Evolutionary conservation across 1,284 basidiomycete genomes (phyloP).

Genomic region (Porodaedalea pini): DNA sequence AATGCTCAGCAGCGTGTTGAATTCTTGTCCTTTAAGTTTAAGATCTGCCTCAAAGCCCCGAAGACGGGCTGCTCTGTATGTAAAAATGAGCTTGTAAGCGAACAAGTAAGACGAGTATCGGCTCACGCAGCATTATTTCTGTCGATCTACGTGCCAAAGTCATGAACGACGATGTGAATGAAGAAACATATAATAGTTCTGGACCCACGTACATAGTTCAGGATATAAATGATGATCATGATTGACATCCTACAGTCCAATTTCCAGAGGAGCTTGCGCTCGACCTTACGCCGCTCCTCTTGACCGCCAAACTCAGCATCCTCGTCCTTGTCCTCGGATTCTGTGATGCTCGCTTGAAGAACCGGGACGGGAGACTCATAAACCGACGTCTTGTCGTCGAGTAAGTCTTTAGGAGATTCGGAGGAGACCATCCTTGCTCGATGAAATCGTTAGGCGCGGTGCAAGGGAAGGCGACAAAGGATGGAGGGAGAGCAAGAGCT

Average conservation of each 20-base stretch:
- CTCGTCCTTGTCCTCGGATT: not conserved
- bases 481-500: not conserved
- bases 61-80: conserved; percentile 55
- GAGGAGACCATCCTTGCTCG: not conserved
- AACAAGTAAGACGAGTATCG: not conserved
- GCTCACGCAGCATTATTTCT: conserved; percentile 61
- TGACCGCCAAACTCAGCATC: conserved; percentile 25
- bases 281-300: conserved; percentile 21
- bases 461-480: not conserved
- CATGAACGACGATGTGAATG: not conserved
- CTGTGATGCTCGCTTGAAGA: not conserved
- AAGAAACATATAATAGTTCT: not conserved
- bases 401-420: not conserved
- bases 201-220: conserved; percentile 14
- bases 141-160: conserved; percentile 46
- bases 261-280: conserved; percentile 28
- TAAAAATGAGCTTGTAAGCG: not conserved
- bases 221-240: conserved; percentile 7
- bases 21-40: conserved; percentile 58
- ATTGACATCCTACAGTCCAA: conserved; percentile 32
- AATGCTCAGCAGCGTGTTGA: conserved; percentile 68
- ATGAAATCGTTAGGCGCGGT: not conserved
- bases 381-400: not conserved
- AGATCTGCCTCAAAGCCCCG: conserved; percentile 72
- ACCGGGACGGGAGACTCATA: not conserved